Evolutionary conservation across 345 rosid genomes (phyloP).

Genomic region (Ceriops zippeliana): DNA sequence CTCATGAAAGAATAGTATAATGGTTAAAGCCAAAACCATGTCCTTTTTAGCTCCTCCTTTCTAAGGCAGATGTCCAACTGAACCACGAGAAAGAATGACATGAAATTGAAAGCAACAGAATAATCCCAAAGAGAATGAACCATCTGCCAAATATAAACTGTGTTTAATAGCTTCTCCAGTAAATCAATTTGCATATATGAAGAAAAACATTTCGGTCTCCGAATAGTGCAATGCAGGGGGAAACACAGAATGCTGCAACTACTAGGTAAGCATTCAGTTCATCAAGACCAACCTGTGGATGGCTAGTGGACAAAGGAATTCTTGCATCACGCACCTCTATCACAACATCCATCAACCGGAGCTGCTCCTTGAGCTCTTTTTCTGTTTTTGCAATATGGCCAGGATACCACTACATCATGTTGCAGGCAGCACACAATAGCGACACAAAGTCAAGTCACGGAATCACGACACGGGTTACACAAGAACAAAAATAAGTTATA

Average conservation of each 20-base stretch:
- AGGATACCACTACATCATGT: conserved; percentile 77
- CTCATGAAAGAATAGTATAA: conserved; percentile 2
- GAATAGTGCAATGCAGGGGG: not conserved
- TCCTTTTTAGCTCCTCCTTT: not conserved
- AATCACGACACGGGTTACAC: not conserved
- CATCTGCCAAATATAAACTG: not conserved
- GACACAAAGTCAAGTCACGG: not conserved
- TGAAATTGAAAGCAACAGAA: conserved; percentile 2
- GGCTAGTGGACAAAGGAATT: conserved; percentile 82
- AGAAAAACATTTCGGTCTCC: not conserved
- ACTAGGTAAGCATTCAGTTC: not conserved
- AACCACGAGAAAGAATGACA: not conserved
- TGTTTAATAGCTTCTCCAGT: not conserved
- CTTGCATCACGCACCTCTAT: conserved; percentile 90
- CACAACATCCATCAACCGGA: conserved; percentile 94
- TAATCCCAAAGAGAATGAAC: not conserved
- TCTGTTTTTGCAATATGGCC: conserved; percentile 96
- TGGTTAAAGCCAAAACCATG: not conserved
- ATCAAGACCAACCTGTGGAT: conserved; percentile 59
- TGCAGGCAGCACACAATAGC: conserved; percentile 4
- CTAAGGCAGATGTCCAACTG: not conserved
- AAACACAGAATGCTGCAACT: not conserved
- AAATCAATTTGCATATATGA: not conserved
- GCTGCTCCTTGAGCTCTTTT: conserved; percentile 84
- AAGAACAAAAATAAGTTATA: no score